Base-by-base conservation (phyloP, 441 rosid species). In the Kokia cookei region DNA sequence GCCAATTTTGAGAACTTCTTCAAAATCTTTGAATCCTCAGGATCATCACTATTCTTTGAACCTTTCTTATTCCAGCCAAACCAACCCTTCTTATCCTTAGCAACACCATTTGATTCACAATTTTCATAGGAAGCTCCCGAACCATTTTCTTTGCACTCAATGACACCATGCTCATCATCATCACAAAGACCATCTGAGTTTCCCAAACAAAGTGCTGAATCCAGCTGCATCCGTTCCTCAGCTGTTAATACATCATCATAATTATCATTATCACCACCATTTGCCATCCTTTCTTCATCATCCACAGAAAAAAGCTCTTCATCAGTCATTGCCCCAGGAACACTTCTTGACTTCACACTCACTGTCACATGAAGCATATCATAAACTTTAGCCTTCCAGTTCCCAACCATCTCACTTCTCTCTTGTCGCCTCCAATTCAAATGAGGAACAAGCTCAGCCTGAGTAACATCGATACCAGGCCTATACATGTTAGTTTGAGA, bases 281-380 rank as follows among this genome's bases (percentile, higher is more conserved):
- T 88, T 24, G 76, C 92, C 68, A 83, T 65, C 75, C 87, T 83
- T 24, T 90, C 96, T 73, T 89, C 99, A 65, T 87, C 89, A 69
- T 90, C 97, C 75, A 79, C 96, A 0, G 98, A 83, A 82, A 95
- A 94, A 59, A 95, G 97, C 75, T 96, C 98, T 80, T 93, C 98
- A 78, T 93, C 99, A 53, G 97, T 93, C 96, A 93, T 88, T 73
- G 99, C 99, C 79, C 99, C 99, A n/a, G 99, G 99, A 84, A 96
- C 99, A 53, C 97, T 81, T 71, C 99, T 92, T 27, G 99, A 96
- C 77, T 93, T 96, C 79, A 96, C 98, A 78, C 98, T 93, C 65
- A 96, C 98, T 93, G 94, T 91, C 73, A 96, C 99, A 85, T 93
- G 89, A 76, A 93, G 94, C 99, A 96, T 96, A 74, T 96, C 99